Percentiles rank a stretch among this genome's conserved stretches.
Conservation (phyloP, 495 filamentous ascomycete genomes). For the Daldinia caldariorum region DNA sequence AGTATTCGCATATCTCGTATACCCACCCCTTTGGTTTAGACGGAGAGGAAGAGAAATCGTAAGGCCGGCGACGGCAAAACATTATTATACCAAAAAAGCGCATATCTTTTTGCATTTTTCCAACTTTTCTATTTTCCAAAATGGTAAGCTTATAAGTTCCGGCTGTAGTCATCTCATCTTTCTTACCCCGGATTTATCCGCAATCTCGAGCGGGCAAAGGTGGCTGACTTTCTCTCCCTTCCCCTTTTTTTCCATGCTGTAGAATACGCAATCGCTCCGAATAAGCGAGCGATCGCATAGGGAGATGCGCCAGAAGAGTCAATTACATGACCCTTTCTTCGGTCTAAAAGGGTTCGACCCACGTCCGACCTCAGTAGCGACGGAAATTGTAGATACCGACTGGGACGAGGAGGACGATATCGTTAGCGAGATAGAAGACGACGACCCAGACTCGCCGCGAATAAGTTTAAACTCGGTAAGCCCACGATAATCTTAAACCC, state of each 20-base stretch:
- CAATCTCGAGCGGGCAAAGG: constrained; percentile 1
- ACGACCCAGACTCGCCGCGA: constrained; percentile 67
- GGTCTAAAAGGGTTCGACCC: constrained; percentile 53
- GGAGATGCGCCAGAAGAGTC: constrained; percentile 62
- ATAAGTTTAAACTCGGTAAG: constrained; percentile 74
- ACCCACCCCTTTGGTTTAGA: constrained; percentile 39
- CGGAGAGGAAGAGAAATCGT: constrained; percentile 35
- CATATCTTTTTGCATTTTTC: constrained; percentile 35
- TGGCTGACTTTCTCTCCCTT: constrained; percentile 31
- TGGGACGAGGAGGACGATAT: constrained; percentile 67
- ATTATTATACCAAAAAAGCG: constrained; percentile 39
- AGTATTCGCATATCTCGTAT: constrained; percentile 49
- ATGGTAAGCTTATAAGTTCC: constrained; percentile 46
- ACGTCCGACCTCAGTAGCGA: constrained; percentile 70
- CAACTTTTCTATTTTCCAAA: constrained; percentile 36
- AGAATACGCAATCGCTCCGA: constrained; percentile 44
- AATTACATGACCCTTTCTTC: constrained; percentile 59
- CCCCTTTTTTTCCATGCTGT: neutral
- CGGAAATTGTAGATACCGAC: constrained; percentile 80
- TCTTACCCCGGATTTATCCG: constrained; percentile 13
- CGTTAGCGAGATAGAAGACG: constrained; percentile 66
- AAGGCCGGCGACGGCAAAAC: constrained; percentile 54
- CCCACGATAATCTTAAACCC: constrained; percentile 20
- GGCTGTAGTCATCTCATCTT: constrained; percentile 13
- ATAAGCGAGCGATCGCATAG: constrained; percentile 48